Base-by-base conservation (phyloP, 768 basidiomycete genomes). In the Psilocybe azurescens region DNA sequence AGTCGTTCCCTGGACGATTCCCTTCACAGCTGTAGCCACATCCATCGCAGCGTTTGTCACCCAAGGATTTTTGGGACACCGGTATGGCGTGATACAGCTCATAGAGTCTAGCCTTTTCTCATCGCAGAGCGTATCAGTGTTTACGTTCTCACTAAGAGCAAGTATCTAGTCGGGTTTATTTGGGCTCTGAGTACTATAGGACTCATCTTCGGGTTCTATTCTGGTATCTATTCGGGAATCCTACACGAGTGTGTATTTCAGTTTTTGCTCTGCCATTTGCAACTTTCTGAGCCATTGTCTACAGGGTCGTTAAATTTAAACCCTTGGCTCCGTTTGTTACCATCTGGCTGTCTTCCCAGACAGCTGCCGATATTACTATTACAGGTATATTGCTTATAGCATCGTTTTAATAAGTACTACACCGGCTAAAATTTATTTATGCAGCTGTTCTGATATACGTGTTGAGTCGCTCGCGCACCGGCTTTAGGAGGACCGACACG, bases 401-500 rank as follows among this genome's bases (percentile, higher is more conserved):
- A 14, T n/a, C 56, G 18, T 18, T 18, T 3, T 14, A 10, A 47
- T 56, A 14, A 5, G 14, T 5, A 16, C n/a, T 44, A 44, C n/a
- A 41, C 39, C 14, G 10, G 10, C 53, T 20, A 44, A 14, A 7
- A 20, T 44, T 24, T 55, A 20, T 29, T 16, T 30, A 16, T 59
- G 11, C 56, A 76, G 75, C 49, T 11, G 56, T 69, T 55, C 60
- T 75, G 24, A 65, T 60, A 16, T 67, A 60, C 53, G 69, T 80
- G 29, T 73, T 83, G 51, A 63, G 67, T 61, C 78, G 77, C 52
- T 79, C 79, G 5, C 76, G 80, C 56, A 86, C 85, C 14, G 85
- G 86, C 16, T 83, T 85, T 70, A 74, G 73, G 14, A 79, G 73
- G 64, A 86, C 81, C 4, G 83, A 87, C 63, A 81, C 76, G 0